Evolutionary conservation across 768 basidiomycete species (phyloP), one percentile per base, ranked within the genome.

Genomic region (Pleurotus platypus): DNA sequence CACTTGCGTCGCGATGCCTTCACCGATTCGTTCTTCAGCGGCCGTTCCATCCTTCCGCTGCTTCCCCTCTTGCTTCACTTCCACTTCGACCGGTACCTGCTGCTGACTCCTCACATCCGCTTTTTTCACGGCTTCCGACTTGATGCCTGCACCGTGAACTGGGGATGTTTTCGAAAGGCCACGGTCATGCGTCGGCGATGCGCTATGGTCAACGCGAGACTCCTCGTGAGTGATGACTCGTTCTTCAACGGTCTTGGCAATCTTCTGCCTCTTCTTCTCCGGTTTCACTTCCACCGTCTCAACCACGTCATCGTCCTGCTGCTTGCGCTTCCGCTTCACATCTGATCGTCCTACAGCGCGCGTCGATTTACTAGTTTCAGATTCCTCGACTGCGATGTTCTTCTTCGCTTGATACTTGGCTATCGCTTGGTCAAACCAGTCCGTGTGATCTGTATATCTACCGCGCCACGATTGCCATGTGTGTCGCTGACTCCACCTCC

Each of bases 391-490:
- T 8, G 30, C 46, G n/a, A 56, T 20, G 8, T 48, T 57, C 5
- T 77, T 62, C 54, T 72, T 72, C 57, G 59, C 55, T 55, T 77
- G 77, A 57, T 78, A 78, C 7, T 45, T 63, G 38, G 49, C 60
- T 39, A 87, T 85, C n/a, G 46, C 50, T 2, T 8, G 24, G 58
- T 86, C 76, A 51, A 83, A 85, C 0, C 60, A 20, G 0, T 35
- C 61, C 39, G 71, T 49, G 49, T 86, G 72, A 59, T 73, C 81
- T 58, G 64, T 70, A 61, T 87, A 88, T n/a, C 78, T 75, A 46
- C 82, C 77, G 20, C 83, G 78, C 87, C 87, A 88, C 3, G 84
- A 84, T n/a, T 75, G 73, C 81, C 75, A 82, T 2, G 83, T 2
- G 64, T 86, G 87, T 5, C 66, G 68, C 15, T 49, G 59, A n/a